A percentile compares a stretch with the other conserved stretches of the same genome.
Evolutionary conservation across 768 basidiomycete genomes (phyloP).

Genomic region (Collybiopsis luxurians): DNA sequence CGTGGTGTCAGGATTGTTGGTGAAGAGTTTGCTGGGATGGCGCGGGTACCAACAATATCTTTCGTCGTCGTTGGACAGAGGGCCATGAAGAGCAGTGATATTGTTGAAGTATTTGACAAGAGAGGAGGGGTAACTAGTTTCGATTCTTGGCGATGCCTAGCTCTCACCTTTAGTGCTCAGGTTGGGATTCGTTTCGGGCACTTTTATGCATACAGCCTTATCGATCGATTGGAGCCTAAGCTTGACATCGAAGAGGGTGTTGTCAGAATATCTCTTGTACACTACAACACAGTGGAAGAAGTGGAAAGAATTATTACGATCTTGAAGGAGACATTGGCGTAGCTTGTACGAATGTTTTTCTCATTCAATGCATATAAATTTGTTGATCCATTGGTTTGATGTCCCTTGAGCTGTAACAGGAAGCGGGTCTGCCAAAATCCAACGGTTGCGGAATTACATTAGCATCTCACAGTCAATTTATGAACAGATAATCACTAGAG

Average conservation of each 20-base stretch:
- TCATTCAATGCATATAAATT: no score
- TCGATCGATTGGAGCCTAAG: constrained; percentile 51
- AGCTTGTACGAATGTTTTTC: no score
- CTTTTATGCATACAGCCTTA: constrained; percentile 71
- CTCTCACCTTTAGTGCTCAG: constrained; percentile 35
- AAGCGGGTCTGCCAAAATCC: no score
- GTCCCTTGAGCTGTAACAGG: no score
- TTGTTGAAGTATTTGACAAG: constrained; percentile 64
- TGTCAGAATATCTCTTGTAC: constrained; percentile 73
- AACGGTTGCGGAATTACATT: no score
- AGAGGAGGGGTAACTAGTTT: constrained; percentile 52
- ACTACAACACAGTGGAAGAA: constrained; percentile 77
- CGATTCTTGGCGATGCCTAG: background rate
- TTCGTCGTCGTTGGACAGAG: constrained; percentile 66
- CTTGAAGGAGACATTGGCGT: constrained; percentile 47
- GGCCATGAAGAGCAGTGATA: constrained; percentile 51
- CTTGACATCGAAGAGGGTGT: constrained; percentile 63
- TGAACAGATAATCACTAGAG: no score
- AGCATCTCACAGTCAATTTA: no score
- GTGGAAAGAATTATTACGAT: constrained; percentile 57
- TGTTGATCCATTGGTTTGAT: no score
- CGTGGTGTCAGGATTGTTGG: constrained; percentile 68
- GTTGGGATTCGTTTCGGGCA: constrained; percentile 78
- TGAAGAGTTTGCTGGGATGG: constrained; percentile 38
- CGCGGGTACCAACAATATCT: constrained; percentile 64